phyloP scores from a whole-genome alignment of 768 basidiomycete genomes.

The Collybia sordida region DNA sequence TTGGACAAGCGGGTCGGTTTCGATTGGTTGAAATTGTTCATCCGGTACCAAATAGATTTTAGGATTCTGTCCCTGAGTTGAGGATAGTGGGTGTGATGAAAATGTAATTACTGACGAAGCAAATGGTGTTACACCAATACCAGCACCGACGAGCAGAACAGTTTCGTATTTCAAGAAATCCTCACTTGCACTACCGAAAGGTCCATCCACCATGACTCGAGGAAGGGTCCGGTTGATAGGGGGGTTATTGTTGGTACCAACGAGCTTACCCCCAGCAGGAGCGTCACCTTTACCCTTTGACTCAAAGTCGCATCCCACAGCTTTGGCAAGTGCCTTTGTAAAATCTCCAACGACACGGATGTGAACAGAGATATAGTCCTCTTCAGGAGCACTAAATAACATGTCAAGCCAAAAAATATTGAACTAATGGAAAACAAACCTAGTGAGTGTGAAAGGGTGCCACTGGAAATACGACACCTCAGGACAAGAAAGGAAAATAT shows the following conservation, averaged over 20 bases:
- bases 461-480: slow-evolving; percentile 95
- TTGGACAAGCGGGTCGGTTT: slow-evolving; percentile 85
- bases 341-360: slow-evolving; percentile 93
- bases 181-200: slow-evolving; percentile 90
- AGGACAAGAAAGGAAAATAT: slow-evolving; percentile 90
- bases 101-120: slow-evolving; percentile 65
- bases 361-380: slow-evolving; percentile 93
- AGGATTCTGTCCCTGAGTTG: slow-evolving; percentile 55
- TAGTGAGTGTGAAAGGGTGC: slow-evolving; percentile 96
- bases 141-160: slow-evolving; percentile 86
- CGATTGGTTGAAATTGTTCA: slow-evolving; percentile 80
- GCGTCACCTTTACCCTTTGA: slow-evolving; percentile 47
- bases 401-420: slow-evolving; percentile 1
- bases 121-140: slow-evolving; percentile 96
- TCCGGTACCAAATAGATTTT: slow-evolving; percentile 94
- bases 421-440: slow-evolving; percentile 34
- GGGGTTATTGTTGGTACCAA: slow-evolving; percentile 56
- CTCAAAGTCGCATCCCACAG: slow-evolving; percentile 83
- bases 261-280: slow-evolving; percentile 53
- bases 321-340: slow-evolving; percentile 76
- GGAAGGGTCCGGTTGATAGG: slow-evolving; percentile 76
- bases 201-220: slow-evolving; percentile 94
- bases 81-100: neutral
- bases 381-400: slow-evolving; percentile 76
- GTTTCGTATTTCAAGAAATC: slow-evolving; percentile 91